Conservation (phyloP, 2,329 filamentous ascomycete species). For the Hypoxylon sp. region DNA sequence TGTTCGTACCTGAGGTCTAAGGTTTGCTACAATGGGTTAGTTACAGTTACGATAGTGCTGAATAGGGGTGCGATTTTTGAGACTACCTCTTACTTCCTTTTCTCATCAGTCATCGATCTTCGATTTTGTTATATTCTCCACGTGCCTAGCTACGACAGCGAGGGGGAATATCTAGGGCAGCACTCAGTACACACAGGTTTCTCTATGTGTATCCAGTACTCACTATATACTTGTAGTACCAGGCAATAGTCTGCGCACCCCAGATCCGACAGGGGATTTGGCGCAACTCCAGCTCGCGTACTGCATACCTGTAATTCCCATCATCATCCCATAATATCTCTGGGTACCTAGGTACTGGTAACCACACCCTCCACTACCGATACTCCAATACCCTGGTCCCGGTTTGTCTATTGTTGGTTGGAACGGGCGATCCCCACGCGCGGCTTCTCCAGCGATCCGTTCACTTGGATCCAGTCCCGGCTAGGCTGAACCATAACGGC, state of each 20-base stretch:
- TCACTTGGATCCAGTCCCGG: conserved; percentile 33
- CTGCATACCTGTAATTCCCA: not conserved
- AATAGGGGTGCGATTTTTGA: not conserved
- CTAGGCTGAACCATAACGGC: conserved; percentile 25
- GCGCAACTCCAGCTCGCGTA: not conserved
- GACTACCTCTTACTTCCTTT: not conserved
- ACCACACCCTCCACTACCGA: not conserved
- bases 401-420: conserved; percentile 30
- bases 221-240: not conserved
- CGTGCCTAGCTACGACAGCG: not conserved
- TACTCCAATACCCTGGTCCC: not conserved
- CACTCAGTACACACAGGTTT: not conserved
- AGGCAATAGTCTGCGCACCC: conserved; percentile 1
- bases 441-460: conserved; percentile 39
- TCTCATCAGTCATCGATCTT: not conserved
- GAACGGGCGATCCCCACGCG: conserved; percentile 35
- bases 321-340: not conserved
- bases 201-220: not conserved
- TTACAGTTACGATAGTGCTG: not conserved
- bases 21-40: not conserved
- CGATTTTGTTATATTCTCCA: not conserved
- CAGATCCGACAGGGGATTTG: conserved; percentile 1
- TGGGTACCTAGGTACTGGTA: conserved; percentile 18
- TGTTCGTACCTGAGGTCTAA: not conserved
- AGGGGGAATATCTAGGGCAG: not conserved